A percentile compares a stretch with the other conserved stretches of the same genome.
These are phyloP conservation scores for Aspergillus sergii DNA, from an alignment of 2,329 filamentous ascomycete genomes.

Conservation along the genomic window DNA sequence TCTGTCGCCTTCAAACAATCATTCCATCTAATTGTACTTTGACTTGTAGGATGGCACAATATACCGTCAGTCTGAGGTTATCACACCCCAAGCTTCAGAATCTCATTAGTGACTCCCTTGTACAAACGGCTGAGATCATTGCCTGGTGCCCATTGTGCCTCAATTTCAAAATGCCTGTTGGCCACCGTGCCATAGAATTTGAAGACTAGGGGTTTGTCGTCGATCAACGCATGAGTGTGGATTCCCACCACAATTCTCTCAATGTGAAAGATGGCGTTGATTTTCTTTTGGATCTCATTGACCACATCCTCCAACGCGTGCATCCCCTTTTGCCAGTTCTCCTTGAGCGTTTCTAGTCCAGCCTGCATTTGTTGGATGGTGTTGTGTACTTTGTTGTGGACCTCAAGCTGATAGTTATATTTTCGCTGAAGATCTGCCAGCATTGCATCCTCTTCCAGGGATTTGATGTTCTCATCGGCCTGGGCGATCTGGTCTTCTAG, in stretches of 20 bases:
- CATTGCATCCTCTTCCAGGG: background rate
- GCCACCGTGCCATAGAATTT: background rate
- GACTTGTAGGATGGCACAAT: background rate
- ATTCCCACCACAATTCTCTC: background rate
- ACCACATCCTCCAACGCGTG: background rate
- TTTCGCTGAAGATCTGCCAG: background rate
- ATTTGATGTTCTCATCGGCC: background rate
- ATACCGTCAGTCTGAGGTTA: background rate
- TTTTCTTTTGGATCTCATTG: background rate
- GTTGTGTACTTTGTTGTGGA: background rate
- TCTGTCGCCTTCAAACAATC: background rate
- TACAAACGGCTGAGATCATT: background rate
- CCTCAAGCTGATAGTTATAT: background rate
- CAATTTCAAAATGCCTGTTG: background rate
- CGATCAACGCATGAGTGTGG: background rate
- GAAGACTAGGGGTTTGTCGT: background rate
- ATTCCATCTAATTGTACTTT: background rate
- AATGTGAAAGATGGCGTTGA: slow-evolving; percentile 1
- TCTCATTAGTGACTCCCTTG: background rate
- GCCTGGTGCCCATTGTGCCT: background rate
- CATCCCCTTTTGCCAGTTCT: slow-evolving; percentile 1
- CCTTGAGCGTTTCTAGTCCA: background rate
- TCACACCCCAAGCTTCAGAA: background rate
- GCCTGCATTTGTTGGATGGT: slow-evolving; percentile 3
- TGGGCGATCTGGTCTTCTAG: background rate